Conservation (phyloP, 2,329 filamentous ascomycete genomes). For the Colletotrichum musae region DNA sequence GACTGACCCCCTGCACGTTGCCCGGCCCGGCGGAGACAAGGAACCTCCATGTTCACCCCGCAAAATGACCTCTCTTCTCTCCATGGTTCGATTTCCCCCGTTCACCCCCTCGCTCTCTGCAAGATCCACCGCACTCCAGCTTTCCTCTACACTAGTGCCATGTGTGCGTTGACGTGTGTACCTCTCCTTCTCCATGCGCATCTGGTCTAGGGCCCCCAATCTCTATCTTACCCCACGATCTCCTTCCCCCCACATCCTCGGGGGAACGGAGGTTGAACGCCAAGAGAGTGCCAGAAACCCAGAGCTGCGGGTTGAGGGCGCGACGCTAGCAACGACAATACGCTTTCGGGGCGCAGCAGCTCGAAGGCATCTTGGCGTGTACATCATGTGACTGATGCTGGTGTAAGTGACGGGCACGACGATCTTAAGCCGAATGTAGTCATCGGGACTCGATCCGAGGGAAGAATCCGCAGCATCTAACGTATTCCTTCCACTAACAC, state of each 20-base stretch:
- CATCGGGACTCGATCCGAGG: not conserved
- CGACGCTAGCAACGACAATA: not conserved
- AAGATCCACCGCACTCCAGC: constrained; percentile 2
- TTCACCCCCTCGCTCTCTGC: not conserved
- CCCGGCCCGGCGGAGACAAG: constrained; percentile 5
- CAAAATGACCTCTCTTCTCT: not conserved
- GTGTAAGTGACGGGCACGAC: not conserved
- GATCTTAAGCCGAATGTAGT: not conserved
- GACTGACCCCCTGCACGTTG: too few species aligned
- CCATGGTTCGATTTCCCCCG: not conserved
- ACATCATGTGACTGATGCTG: not conserved
- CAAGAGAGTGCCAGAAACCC: constrained; percentile 13
- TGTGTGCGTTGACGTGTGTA: not conserved
- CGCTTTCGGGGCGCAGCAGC: not conserved
- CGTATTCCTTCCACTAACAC: not conserved
- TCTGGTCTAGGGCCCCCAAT: not conserved
- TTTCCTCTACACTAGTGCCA: too few species aligned
- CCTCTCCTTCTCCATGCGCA: not conserved
- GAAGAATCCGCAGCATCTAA: not conserved
- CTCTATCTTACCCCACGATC: not conserved
- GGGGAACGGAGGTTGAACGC: constrained; percentile 23
- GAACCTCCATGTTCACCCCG: constrained; percentile 1
- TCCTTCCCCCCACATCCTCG: constrained; percentile 7
- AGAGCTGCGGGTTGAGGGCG: not conserved
- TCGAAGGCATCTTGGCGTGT: not conserved